Conservation (phyloP, 75 land plant genomes). For the Sequoiadendron giganteum region DNA sequence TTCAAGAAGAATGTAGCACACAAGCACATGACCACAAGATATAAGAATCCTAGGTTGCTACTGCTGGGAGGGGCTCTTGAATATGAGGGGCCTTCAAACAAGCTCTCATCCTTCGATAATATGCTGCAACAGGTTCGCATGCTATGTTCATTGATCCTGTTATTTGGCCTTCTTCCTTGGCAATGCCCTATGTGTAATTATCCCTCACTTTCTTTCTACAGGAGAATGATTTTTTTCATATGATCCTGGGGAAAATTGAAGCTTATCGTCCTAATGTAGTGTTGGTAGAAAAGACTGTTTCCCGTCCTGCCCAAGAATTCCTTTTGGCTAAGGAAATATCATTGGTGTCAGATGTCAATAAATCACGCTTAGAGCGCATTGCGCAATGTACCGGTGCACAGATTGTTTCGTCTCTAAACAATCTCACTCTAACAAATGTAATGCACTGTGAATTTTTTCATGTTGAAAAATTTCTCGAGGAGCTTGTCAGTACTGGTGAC, state of each 20-base stretch:
- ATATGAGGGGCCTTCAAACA: slow-evolving; percentile 46
- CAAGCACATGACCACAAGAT: slow-evolving; percentile 76
- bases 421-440: slow-evolving; percentile 30
- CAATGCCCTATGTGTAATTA: background rate
- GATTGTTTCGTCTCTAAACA: slow-evolving; percentile 54
- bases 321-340: slow-evolving; percentile 78
- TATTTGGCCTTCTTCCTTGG: background rate
- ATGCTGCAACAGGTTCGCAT: slow-evolving; percentile 23
- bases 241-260: slow-evolving; percentile 58
- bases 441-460: slow-evolving; percentile 79
- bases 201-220: slow-evolving; percentile 15
- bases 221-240: slow-evolving; percentile 64
- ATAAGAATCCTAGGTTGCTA: slow-evolving; percentile 73
- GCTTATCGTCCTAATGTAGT: slow-evolving; percentile 83
- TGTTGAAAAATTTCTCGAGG: slow-evolving; percentile 83
- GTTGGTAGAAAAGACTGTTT: slow-evolving; percentile 85
- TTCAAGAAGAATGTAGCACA: slow-evolving; percentile 94
- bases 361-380: slow-evolving; percentile 73
- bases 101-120: slow-evolving; percentile 54
- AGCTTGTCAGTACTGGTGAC: slow-evolving; percentile 54
- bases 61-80: slow-evolving; percentile 71
- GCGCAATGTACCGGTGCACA: slow-evolving; percentile 91
- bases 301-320: slow-evolving; percentile 73
- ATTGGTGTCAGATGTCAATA: slow-evolving; percentile 87
- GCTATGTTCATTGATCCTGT: background rate